Base-by-base conservation (phyloP, 208 protist species). In the Strigomonas galati region DNA sequence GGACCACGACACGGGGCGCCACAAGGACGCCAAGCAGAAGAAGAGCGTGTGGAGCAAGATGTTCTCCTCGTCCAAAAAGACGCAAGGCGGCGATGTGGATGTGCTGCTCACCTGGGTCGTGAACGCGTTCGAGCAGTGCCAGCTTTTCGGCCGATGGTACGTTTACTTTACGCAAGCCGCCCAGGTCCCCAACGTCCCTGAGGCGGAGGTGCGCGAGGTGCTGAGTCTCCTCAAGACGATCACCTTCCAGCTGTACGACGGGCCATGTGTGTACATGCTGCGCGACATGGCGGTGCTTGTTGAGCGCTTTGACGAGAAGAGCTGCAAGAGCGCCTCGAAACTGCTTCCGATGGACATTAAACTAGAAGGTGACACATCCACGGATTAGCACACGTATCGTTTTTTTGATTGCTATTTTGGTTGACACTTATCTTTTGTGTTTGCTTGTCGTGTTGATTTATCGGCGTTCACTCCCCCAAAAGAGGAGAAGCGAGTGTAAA, bases 91-190 rank as follows among this genome's bases (percentile, higher is more conserved):
- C 23, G 80, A 84, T 68, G 73, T 79, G 56, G 80, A 87, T 53
- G 49, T 82, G 24, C 86, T 68, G 44, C 54, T 93, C 26, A 77
- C 69, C 10, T 90, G 87, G 82, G 78, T 79, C 15, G 48, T 71
- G 19, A 90, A 85, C 55, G 82, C 77, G 58, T 65, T 93, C 27
- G 81, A 89, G 60, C 76, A 89, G 63, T 73, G 73, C 17, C 87
- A 93, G 71, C 68, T 93, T 14, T 88, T 90, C 58, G 81, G 90
- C 48, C 68, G 71, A 26, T 93, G 87, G 84, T 77, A 76, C 55
- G 74, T 85, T 31, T 89, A 88, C 74, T 90, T 85, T 57, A 67
- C 61, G 0, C 75, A 85, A 55, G 75, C 79, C 10, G 67, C 68
- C 23, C 55, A 67, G 46, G 46, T 71, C 5, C 44, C 74, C 27